Evolutionary conservation across 129 eudicot species (phyloP).

Genomic region (Helianthus tuberosus): DNA sequence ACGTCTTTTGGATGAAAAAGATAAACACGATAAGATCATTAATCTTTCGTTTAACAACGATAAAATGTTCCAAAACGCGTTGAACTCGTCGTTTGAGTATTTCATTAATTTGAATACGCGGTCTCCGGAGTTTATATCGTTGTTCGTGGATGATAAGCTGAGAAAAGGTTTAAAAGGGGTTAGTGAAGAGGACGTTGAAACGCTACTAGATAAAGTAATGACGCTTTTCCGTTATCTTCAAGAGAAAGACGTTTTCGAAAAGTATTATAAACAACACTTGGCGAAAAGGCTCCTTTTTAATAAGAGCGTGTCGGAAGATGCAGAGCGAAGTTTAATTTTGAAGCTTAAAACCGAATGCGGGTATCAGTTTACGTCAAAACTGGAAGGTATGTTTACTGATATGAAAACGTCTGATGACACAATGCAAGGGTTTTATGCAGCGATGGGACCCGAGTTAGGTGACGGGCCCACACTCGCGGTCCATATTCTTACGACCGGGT

Average conservation of each 20-base stretch:
- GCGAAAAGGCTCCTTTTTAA: constrained; percentile 17
- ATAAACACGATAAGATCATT: constrained; percentile 13
- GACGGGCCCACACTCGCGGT: constrained; percentile 13
- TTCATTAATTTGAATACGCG: constrained; percentile 14
- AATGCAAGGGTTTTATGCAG: constrained; percentile 34
- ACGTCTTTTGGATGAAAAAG: constrained; percentile 17
- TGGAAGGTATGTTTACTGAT: constrained; percentile 54
- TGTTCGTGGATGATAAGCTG: constrained; percentile 20
- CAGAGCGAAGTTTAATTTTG: constrained; percentile 19
- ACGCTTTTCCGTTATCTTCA: constrained; percentile 19
- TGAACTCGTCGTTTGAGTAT: constrained; percentile 19
- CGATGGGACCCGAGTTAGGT: constrained; percentile 15
- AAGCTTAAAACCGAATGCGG: constrained; percentile 20
- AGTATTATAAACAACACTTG: constrained; percentile 24
- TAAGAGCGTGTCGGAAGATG: constrained; percentile 17
- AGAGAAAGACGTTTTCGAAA: constrained; percentile 21
- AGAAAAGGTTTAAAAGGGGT: constrained; percentile 21
- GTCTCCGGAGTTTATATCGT: constrained; percentile 7
- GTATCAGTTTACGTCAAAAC: constrained; percentile 37
- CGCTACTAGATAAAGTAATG: constrained; percentile 22
- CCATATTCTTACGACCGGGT: constrained; percentile 14
- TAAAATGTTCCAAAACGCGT: constrained; percentile 19
- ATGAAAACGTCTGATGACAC: constrained; percentile 54
- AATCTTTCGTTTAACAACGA: constrained; percentile 12
- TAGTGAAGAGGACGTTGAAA: constrained; percentile 17